Base-by-base conservation (phyloP, 2,329 filamentous ascomycete species). In the Cercospora janseana region DNA sequence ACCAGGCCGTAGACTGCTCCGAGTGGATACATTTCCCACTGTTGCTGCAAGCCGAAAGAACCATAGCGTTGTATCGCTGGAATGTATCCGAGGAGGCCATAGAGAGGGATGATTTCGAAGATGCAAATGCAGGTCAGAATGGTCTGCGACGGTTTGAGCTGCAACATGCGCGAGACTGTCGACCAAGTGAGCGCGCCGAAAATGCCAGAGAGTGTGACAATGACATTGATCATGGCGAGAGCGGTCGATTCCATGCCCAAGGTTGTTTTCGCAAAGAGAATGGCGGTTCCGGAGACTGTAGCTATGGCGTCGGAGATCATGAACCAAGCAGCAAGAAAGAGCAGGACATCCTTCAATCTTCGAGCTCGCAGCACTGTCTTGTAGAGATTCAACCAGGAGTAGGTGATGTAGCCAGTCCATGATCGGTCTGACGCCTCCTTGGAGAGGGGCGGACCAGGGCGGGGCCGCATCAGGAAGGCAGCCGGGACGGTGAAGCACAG, bases 1-100 rank as follows among this genome's bases (percentile, higher is more conserved):
- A 97, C 91, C 42, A 98, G 82, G 0, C 93, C 93, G 68, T 96
- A 97, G 9, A 97, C 82, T 3, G 87, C 87, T 0, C 89, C 91
- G 1, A 98, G 72, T 0, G 88, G 88, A 62, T 93, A 97, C 88
- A 98, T 96, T 63, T 98, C 93, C 88, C 90, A 95, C 3, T 88
- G 85, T 66, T 93, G 85, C 69, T 95, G 90, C n/a, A 98, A 77
- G 1, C 93, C 93, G 31, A 90, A 72, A 4, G 88, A 82, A 0
- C 89, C 91, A 69, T 86, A 81, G 6, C 76, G 73, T 60, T 83
- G 79, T 38, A 98, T 79, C 5, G 88, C 82, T 0, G 91, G 89
- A 12, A 97, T 77, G 64, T 93, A 96, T 1, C 91, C 91, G 13
- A 95, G 72, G 9, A 98, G 76, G 0, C 91, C 92, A 63, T 98